Evolutionary conservation across 192 early-diverging fungal species (phyloP).

Genomic region (Coemansia sp.): DNA sequence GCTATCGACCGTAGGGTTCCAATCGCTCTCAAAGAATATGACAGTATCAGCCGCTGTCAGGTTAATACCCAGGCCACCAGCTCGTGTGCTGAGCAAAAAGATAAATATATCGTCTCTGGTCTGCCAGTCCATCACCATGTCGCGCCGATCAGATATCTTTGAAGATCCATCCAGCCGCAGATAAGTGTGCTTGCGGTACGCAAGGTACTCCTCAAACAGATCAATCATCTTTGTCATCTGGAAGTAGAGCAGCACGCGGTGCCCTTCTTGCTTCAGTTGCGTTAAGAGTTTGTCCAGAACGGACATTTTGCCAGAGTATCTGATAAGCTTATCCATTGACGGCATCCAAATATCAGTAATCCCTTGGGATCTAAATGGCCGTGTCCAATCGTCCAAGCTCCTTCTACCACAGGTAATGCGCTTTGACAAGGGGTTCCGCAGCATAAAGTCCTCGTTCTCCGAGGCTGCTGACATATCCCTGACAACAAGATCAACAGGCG

Average conservation of each 20-base stretch:
- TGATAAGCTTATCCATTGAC: conserved; percentile 71
- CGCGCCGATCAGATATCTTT: conserved; percentile 81
- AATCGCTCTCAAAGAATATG: conserved; percentile 86
- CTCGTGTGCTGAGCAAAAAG: conserved; percentile 80
- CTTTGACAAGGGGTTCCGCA: conserved; percentile 28
- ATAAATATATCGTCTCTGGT: conserved; percentile 82
- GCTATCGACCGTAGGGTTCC: conserved; percentile 90
- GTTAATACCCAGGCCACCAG: conserved; percentile 87
- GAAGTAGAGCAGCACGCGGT: conserved; percentile 82
- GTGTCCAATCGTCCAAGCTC: conserved; percentile 37
- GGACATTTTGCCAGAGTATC: conserved; percentile 78
- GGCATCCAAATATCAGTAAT: conserved; percentile 70
- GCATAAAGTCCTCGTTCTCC: conserved; percentile 51
- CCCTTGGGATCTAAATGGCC: conserved; percentile 54
- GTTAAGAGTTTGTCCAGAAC: conserved; percentile 69
- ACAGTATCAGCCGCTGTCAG: conserved; percentile 88
- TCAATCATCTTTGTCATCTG: conserved; percentile 91
- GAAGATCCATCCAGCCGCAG: conserved; percentile 86
- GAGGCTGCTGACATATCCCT: conserved; percentile 61
- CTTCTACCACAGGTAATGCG: conserved; percentile 31
- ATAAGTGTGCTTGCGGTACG: conserved; percentile 84
- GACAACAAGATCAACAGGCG: conserved; percentile 63
- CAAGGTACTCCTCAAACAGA: conserved; percentile 83
- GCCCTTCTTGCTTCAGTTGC: conserved; percentile 72
- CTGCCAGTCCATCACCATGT: conserved; percentile 94